Evolutionary conservation across 2,329 filamentous ascomycete species (phyloP).

Genomic region (Pseudocercospora eumusae): DNA sequence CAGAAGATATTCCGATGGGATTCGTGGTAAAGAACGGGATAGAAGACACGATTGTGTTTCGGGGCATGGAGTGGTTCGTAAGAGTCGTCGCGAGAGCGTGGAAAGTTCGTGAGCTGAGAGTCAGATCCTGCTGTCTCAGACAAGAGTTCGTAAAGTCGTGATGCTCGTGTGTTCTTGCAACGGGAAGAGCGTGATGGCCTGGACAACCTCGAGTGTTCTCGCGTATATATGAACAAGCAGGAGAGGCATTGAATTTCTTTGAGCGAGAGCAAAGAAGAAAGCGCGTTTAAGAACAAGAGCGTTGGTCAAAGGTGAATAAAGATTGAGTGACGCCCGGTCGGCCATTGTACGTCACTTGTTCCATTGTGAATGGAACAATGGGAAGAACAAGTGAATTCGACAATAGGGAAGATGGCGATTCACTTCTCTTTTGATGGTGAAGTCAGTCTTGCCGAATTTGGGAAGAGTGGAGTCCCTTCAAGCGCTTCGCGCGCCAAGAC

Average conservation of each 20-base stretch:
- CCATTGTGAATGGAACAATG: constrained; percentile 11
- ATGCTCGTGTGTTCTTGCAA: neutral
- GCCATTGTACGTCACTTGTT: neutral
- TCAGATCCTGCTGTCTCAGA: constrained; percentile 11
- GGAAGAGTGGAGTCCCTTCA: neutral
- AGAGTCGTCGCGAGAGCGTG: neutral
- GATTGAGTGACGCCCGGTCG: neutral
- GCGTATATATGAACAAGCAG: neutral
- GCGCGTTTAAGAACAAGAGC: neutral
- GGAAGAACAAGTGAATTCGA: neutral
- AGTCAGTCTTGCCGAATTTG: neutral
- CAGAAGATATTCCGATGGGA: neutral
- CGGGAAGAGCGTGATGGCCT: neutral
- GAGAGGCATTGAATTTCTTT: neutral
- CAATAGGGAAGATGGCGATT: constrained; percentile 2
- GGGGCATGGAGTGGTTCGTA: neutral
- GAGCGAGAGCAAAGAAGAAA: neutral
- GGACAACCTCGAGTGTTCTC: neutral
- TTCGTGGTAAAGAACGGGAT: neutral
- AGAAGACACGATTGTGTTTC: neutral
- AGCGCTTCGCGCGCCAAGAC: constrained; percentile 3
- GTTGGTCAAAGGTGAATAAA: constrained; percentile 9
- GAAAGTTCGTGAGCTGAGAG: constrained; percentile 1
- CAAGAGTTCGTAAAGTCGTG: constrained; percentile 9
- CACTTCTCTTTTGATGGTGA: constrained; percentile 3